phyloP scores from a whole-genome alignment of 345 rosid genomes.

The Mercurialis annua region DNA sequence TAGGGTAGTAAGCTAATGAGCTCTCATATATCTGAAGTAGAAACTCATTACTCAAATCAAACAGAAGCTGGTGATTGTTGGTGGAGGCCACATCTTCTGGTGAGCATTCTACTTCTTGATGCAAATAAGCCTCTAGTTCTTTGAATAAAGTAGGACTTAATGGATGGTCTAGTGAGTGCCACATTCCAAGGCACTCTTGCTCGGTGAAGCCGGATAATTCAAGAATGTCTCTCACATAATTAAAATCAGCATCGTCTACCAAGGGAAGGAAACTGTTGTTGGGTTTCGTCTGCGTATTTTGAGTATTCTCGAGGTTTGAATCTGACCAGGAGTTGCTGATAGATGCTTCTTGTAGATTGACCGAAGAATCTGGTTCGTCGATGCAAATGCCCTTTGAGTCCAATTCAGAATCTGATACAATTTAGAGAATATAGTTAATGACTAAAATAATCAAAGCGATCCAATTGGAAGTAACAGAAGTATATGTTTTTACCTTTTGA shows the following conservation, averaged over 20 bases:
- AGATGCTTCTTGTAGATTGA: conserved; percentile 10
- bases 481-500: conserved; percentile 29
- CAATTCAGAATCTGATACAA: conserved; percentile 27
- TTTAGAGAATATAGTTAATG: conserved; percentile 14
- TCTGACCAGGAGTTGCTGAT: conserved; percentile 2
- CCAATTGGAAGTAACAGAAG: neutral
- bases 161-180: conserved; percentile 70
- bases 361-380: conserved; percentile 21
- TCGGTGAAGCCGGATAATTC: conserved; percentile 58
- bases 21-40: conserved; percentile 44
- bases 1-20: conserved; percentile 55
- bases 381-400: neutral
- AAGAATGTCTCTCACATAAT: conserved; percentile 51
- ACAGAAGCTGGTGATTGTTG: conserved; percentile 51
- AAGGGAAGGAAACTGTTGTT: conserved; percentile 8
- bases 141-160: conserved; percentile 56
- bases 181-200: conserved; percentile 35
- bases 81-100: conserved; percentile 18
- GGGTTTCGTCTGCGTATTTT: conserved; percentile 13
- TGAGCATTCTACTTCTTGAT: conserved; percentile 26
- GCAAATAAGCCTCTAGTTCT: conserved; percentile 37
- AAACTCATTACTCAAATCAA: conserved; percentile 57
- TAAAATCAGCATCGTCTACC: conserved; percentile 39
- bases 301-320: conserved; percentile 17
- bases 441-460: neutral